These are phyloP conservation scores for Pulveroboletus ravenelii DNA, from an alignment of 768 basidiomycete genomes.

Conservation along the genomic window DNA sequence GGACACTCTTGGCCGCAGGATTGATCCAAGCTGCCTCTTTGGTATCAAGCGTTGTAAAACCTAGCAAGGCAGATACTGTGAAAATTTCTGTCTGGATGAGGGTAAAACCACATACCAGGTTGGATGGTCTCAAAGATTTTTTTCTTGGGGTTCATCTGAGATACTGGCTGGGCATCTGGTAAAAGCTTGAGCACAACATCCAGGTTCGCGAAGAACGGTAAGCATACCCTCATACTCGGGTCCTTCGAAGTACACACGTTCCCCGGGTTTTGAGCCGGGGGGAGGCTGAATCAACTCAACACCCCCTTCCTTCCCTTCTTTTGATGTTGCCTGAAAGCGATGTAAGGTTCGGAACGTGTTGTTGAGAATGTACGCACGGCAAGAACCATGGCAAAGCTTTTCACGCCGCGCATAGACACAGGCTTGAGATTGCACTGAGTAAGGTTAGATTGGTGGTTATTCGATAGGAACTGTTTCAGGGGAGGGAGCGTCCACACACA, in stretches of 20 bases:
- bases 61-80: slow-evolving; percentile 31
- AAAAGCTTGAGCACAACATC: not conserved
- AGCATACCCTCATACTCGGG: slow-evolving; percentile 72
- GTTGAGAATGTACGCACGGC: slow-evolving; percentile 48
- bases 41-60: slow-evolving; percentile 84
- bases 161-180: slow-evolving; percentile 58
- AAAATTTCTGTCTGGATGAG: slow-evolving; percentile 1
- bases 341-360: not conserved
- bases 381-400: slow-evolving; percentile 97
- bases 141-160: slow-evolving; percentile 96
- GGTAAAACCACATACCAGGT: slow-evolving; percentile 48
- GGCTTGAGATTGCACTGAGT: slow-evolving; percentile 89
- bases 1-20: slow-evolving; percentile 68
- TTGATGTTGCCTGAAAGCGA: slow-evolving; percentile 69
- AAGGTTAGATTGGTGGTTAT: not conserved
- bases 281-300: slow-evolving; percentile 93
- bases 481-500: slow-evolving; percentile 38
- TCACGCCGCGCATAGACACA: slow-evolving; percentile 94
- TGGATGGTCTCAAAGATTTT: slow-evolving; percentile 98
- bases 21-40: slow-evolving; percentile 86
- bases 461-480: not conserved
- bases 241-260: slow-evolving; percentile 94
- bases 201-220: not conserved
- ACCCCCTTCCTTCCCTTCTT: slow-evolving; percentile 84
- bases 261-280: slow-evolving; percentile 79